phyloP scores from a whole-genome alignment of 805 yeast genomes.

The Candida lessepsii region DNA sequence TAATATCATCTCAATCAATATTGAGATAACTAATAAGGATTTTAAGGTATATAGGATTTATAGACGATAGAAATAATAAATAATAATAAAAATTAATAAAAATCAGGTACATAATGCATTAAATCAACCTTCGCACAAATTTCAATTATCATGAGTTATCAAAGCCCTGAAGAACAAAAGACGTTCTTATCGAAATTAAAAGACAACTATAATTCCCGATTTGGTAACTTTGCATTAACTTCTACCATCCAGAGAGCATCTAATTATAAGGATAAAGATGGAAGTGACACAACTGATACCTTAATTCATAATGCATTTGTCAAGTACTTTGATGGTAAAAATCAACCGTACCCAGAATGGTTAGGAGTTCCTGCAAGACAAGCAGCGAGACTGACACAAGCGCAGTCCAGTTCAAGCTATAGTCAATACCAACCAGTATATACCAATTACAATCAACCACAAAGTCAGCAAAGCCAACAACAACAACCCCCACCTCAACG shows the following conservation, averaged over 20 bases:
- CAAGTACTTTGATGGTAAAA: constrained; percentile 31
- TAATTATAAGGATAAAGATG: constrained; percentile 35
- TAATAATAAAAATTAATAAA: no score
- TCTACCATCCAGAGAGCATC: constrained; percentile 18
- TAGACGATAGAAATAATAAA: no score
- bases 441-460: constrained; percentile 18
- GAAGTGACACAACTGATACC: constrained; percentile 36
- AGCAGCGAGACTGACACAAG: neutral
- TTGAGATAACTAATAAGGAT: no score
- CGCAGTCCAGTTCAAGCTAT: constrained; percentile 1
- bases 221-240: constrained; percentile 35
- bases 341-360: constrained; percentile 44
- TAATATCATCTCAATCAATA: no score
- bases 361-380: constrained; percentile 26
- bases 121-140: no score
- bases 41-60: no score
- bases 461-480: constrained; percentile 8
- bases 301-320: constrained; percentile 45
- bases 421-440: constrained; percentile 28
- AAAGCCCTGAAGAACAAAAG: constrained; percentile 16
- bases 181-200: constrained; percentile 34
- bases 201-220: constrained; percentile 36
- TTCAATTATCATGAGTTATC: constrained; percentile 9
- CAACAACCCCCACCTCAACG: constrained; percentile 10
- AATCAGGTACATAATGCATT: neutral